phyloP scores from a whole-genome alignment of 441 rosid species.

The Bocquillonia castaneifolia region DNA sequence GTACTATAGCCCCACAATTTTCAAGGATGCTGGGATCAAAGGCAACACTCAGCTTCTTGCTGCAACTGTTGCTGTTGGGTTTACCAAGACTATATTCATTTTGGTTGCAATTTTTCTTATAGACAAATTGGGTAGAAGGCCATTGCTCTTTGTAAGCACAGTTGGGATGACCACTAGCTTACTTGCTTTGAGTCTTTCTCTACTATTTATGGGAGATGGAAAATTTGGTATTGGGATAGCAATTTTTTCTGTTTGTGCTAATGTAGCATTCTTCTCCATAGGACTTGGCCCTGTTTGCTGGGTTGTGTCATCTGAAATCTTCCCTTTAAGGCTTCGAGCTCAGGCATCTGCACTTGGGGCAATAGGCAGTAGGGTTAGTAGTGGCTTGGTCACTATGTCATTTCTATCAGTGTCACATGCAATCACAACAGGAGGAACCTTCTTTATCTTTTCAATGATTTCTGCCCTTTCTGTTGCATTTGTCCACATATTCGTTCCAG shows the following conservation, averaged over 20 bases:
- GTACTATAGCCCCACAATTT: slow-evolving; percentile 77
- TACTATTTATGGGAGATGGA: slow-evolving; percentile 47
- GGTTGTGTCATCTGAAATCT: slow-evolving; percentile 86
- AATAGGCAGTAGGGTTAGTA: slow-evolving; percentile 75
- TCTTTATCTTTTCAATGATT: slow-evolving; percentile 52
- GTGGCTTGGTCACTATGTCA: slow-evolving; percentile 77
- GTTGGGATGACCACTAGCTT: slow-evolving; percentile 76
- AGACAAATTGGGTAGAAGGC: slow-evolving; percentile 71
- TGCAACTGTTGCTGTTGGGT: slow-evolving; percentile 79
- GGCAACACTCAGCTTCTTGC: slow-evolving; percentile 60
- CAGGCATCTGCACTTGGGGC: slow-evolving; percentile 86
- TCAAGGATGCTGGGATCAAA: slow-evolving; percentile 62
- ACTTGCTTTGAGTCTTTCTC: slow-evolving; percentile 46
- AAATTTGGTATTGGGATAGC: slow-evolving; percentile 44
- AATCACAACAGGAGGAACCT: slow-evolving; percentile 69
- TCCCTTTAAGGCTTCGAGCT: slow-evolving; percentile 69
- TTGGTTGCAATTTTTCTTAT: slow-evolving; percentile 68
- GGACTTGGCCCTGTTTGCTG: slow-evolving; percentile 85
- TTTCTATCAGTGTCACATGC: slow-evolving; percentile 63
- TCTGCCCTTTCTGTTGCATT: slow-evolving; percentile 65
- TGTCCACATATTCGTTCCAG: slow-evolving; percentile 57
- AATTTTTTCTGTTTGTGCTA: slow-evolving; percentile 63
- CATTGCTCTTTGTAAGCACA: slow-evolving; percentile 75
- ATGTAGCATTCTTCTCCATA: slow-evolving; percentile 81
- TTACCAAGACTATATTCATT: slow-evolving; percentile 63